Evolutionary conservation across 306 rosid genomes (phyloP).

Genomic region (Rubus parviflorus): DNA sequence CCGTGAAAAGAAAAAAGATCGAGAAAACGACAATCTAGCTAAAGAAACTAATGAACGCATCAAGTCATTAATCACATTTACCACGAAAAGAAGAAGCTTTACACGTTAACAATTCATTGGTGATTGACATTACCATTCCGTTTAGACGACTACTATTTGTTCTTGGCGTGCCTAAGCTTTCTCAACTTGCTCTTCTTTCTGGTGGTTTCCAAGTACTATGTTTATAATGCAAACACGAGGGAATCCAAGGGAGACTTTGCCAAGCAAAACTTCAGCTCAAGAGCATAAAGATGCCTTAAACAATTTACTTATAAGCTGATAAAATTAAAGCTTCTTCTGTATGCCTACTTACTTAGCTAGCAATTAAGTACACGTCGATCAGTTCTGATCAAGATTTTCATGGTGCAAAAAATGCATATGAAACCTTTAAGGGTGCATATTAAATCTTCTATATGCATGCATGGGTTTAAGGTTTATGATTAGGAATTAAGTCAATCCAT

Average conservation of each 20-base stretch:
- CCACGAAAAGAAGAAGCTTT: no score
- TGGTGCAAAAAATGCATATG: not conserved
- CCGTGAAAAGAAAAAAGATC: not conserved
- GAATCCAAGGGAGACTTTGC: constrained; percentile 24
- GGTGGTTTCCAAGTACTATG: constrained; percentile 55
- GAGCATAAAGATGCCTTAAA: constrained; percentile 7
- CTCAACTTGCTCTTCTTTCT: constrained; percentile 65
- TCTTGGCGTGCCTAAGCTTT: constrained; percentile 53
- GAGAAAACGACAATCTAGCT: no score
- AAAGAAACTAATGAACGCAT: no score
- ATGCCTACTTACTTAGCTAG: not conserved
- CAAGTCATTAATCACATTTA: no score
- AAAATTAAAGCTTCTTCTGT: not conserved
- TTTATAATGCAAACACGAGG: constrained; percentile 45
- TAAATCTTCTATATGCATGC: not conserved
- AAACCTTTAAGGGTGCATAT: not conserved
- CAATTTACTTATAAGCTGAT: constrained; percentile 15
- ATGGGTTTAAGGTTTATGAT: no score
- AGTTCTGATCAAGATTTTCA: not conserved
- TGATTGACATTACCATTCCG: no score
- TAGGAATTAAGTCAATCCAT: no score
- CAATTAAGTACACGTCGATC: not conserved
- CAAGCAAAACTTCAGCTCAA: constrained; percentile 13
- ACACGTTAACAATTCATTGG: no score
- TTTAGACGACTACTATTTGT: constrained; percentile 63